A percentile compares a stretch with the other conserved stretches of the same genome.
Conservation (phyloP, 331 rosid genomes). For the Malus hybrid region DNA sequence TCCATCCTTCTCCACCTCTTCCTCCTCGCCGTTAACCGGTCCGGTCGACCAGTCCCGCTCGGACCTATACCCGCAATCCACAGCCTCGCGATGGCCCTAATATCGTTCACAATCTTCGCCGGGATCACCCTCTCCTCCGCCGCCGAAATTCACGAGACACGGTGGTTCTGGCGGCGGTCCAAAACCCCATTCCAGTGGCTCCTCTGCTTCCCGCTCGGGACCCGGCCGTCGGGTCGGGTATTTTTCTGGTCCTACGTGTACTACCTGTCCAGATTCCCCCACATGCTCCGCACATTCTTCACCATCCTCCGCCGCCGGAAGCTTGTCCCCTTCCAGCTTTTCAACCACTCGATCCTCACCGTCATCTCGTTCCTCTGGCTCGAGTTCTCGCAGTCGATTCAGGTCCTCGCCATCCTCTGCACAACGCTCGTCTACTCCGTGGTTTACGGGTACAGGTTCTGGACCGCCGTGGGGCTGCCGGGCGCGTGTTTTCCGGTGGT, state of each 20-base stretch:
- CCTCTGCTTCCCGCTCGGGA: conserved; percentile 79
- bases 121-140: conserved; percentile 66
- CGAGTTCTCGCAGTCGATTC: conserved; percentile 79
- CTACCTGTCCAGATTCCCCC: conserved; percentile 65
- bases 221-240: conserved; percentile 84
- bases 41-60: conserved; percentile 42
- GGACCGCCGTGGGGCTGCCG: conserved; percentile 56
- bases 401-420: conserved; percentile 64
- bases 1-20: conserved; percentile 38
- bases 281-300: conserved; percentile 59
- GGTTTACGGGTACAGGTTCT: conserved; percentile 60
- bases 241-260: conserved; percentile 86
- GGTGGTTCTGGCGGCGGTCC: conserved; percentile 82
- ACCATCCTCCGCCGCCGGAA: conserved; percentile 45
- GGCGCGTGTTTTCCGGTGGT: conserved; percentile 55
- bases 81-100: conserved; percentile 45
- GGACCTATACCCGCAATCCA: conserved; percentile 82
- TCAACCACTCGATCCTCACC: conserved; percentile 62
- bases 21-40: conserved; percentile 27
- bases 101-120: conserved; percentile 61
- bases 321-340: conserved; percentile 42
- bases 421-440: conserved; percentile 47
- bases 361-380: conserved; percentile 64
- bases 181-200: conserved; percentile 87
- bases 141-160: conserved; percentile 76